Conservation (phyloP, 768 basidiomycete genomes). For the Suillus placidus region DNA sequence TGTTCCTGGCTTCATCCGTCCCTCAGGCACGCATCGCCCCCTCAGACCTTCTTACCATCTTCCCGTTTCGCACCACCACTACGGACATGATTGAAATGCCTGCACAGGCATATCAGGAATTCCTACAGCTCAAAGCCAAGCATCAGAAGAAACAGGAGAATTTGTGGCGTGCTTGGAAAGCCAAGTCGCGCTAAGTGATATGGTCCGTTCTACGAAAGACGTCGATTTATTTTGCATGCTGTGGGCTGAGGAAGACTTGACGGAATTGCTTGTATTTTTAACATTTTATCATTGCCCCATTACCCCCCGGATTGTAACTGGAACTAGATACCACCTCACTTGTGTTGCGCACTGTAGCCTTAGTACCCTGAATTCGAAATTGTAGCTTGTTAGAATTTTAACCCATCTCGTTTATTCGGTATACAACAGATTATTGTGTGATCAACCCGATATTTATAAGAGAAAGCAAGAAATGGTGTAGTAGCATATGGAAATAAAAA, state of each 20-base stretch:
- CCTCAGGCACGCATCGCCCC: slow-evolving; percentile 65
- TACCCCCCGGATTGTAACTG: background rate
- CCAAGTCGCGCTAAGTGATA: slow-evolving; percentile 23
- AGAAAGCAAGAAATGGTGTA: slow-evolving; percentile 12
- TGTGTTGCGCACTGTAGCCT: slow-evolving; percentile 7
- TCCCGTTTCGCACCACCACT: slow-evolving; percentile 43
- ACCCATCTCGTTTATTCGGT: background rate
- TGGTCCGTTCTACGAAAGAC: background rate
- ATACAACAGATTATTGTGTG: slow-evolving; percentile 13
- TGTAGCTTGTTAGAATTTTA: slow-evolving; percentile 2
- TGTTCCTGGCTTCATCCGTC: slow-evolving; percentile 63
- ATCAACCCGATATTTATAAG: background rate
- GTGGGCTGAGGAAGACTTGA: background rate
- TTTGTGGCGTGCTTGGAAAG: slow-evolving; percentile 56
- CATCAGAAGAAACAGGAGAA: slow-evolving; percentile 59
- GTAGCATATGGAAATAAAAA: slow-evolving; percentile 16
- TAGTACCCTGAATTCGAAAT: slow-evolving; percentile 2
- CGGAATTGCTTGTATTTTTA: slow-evolving; percentile 10
- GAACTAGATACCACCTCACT: slow-evolving; percentile 5
- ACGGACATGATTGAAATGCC: slow-evolving; percentile 69
- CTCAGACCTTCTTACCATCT: slow-evolving; percentile 60
- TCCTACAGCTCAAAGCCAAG: slow-evolving; percentile 52
- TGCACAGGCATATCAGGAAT: slow-evolving; percentile 59
- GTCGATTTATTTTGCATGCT: background rate
- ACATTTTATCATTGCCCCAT: background rate